Conservation (phyloP, 306 rosid species). For the Acacia acuminata region DNA sequence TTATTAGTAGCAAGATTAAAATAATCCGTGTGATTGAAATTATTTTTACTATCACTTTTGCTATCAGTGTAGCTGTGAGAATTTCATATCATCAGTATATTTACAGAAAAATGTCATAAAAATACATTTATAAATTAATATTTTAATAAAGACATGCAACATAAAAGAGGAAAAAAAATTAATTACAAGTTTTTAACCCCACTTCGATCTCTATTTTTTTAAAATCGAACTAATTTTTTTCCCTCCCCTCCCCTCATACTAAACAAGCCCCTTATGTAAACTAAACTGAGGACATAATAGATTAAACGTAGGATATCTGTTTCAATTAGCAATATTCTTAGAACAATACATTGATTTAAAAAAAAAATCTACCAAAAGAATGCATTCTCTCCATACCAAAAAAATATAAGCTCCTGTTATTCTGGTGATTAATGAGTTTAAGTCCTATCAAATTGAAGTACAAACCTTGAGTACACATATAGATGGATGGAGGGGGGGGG, state of each 20-base stretch:
- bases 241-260: too few species aligned
- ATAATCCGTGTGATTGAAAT: background rate
- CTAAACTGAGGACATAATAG: background rate
- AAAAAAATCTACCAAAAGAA: background rate
- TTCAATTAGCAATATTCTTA: background rate
- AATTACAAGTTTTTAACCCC: too few species aligned
- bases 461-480: constrained; percentile 35
- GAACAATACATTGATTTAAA: background rate
- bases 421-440: constrained; percentile 36
- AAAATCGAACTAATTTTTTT: too few species aligned
- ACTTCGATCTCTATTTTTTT: too few species aligned
- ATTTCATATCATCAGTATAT: background rate
- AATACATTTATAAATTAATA: too few species aligned
- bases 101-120: background rate
- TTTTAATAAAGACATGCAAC: too few species aligned
- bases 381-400: background rate
- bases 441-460: constrained; percentile 39
- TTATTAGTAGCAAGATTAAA: background rate
- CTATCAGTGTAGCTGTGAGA: background rate
- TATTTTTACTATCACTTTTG: background rate
- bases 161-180: too few species aligned
- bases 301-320: background rate
- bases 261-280: background rate
- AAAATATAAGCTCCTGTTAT: constrained; percentile 32
- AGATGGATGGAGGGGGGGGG: background rate